Evolutionary conservation across 306 rosid species (phyloP), one percentile per base, ranked within the genome.

Genomic region (Prosopis cineraria): DNA sequence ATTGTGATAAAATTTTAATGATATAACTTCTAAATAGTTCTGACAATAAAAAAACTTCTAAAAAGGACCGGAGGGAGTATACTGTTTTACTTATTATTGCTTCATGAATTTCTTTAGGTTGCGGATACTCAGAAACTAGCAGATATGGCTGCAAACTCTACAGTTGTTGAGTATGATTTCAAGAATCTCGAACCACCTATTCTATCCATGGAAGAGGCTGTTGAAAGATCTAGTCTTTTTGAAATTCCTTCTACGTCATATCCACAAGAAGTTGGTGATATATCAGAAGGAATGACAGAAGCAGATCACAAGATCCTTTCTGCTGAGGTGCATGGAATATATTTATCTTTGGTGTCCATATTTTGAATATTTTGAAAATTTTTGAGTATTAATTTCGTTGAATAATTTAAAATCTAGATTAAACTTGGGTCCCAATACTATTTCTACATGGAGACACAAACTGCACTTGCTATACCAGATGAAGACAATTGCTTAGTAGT

Each of bases 401-500:
- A 10, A 20, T 58, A 14, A 58, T 77, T 65, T 76, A 34, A 59
- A 62, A 56, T 81, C 72, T 91, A 94, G 98, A 43, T 94, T 75
- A 92, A 82, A 72, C 95, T 94, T 63, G 93, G 87, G 14, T 94
- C 98, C 41, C 98, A 94, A 79, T 94, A 94, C 86, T 88, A 92
- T 76, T 92, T 92, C 85, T 94, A 94, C 74, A 86, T 95, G 98
- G 98, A 92, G 86, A 82, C 98, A 10, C 98, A 92, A 79, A 76
- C 92, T 81, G 88, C 98, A 64, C 97, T 94, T 87, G 98, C 98
- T 16, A 66, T 94, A 48, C 98, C 98, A 64, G 98, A 94, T 72
- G 98, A 94, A 85, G 98, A 92, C 79, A 92, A 92, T 70, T 85
- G 97, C 87, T 84, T 94, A 67, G 83, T 86, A 31, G 92, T 94